These are phyloP conservation scores for Coemansia javaensis DNA, from an alignment of 192 early-diverging fungal species.

Conservation along the genomic window DNA sequence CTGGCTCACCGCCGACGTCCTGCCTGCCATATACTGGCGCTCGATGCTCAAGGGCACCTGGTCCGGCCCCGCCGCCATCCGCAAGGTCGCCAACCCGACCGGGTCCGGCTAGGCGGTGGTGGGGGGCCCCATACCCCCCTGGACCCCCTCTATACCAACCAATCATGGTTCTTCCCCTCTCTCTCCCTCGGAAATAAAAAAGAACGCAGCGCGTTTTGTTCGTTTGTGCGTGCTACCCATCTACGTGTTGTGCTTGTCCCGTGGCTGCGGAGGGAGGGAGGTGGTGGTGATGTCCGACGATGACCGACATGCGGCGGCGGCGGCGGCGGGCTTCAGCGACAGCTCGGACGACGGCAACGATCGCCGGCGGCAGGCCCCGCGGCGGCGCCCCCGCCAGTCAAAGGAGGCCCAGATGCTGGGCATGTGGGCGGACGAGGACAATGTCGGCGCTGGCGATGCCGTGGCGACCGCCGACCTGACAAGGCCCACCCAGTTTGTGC, in stretches of 20 bases:
- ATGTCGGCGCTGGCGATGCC: neutral
- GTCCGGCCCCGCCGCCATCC: conserved; percentile 62
- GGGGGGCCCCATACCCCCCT: too few relatives aligned
- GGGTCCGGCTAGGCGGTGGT: conserved; percentile 18
- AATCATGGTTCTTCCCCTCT: neutral
- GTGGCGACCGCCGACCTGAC: neutral
- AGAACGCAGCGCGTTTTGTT: too few relatives aligned
- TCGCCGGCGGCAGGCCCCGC: neutral
- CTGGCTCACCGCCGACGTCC: conserved; percentile 70
- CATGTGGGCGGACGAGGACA: conserved; percentile 26
- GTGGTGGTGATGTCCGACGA: conserved; percentile 8
- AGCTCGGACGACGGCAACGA: conserved; percentile 31
- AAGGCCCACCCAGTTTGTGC: conserved; percentile 24
- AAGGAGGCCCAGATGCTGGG: conserved; percentile 40
- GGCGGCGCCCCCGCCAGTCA: conserved; percentile 1
- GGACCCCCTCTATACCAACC: neutral
- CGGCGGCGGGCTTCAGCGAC: conserved; percentile 14
- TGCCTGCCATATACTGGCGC: conserved; percentile 80
- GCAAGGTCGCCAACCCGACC: conserved; percentile 56
- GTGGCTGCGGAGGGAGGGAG: too few relatives aligned
- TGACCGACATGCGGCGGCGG: too few relatives aligned
- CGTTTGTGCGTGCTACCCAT: too few relatives aligned
- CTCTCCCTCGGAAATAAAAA: neutral
- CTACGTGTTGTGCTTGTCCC: too few relatives aligned
- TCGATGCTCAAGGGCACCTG: conserved; percentile 73